phyloP scores from a whole-genome alignment of 495 filamentous ascomycete species.

The Penicillium manginii region DNA sequence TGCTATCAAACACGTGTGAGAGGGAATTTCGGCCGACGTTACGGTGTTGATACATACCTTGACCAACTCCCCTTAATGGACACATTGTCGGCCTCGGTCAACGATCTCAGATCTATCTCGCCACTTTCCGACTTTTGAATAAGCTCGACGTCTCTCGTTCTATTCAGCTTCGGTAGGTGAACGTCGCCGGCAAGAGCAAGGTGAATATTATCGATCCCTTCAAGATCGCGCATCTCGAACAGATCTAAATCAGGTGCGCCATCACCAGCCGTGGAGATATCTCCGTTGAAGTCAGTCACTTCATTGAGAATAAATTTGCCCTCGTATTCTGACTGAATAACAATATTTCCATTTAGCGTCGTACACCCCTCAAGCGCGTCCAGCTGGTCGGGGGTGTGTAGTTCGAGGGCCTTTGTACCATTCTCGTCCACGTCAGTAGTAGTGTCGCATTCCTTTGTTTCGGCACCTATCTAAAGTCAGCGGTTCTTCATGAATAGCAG shows the following conservation, averaged over 20 bases:
- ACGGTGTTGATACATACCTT: neutral
- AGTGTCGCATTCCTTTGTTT: neutral
- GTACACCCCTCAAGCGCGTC: slow-evolving; percentile 5
- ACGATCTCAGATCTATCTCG: neutral
- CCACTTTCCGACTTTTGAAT: slow-evolving; percentile 1
- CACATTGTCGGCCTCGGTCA: slow-evolving; percentile 3
- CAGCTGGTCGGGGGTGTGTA: slow-evolving; percentile 6
- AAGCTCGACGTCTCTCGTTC: neutral
- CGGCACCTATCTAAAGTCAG: neutral
- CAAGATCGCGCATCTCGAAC: neutral
- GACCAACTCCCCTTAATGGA: slow-evolving; percentile 1
- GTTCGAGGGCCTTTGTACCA: neutral
- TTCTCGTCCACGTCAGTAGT: neutral
- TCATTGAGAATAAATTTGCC: slow-evolving; percentile 3
- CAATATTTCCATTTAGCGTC: neutral
- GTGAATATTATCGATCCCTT: neutral
- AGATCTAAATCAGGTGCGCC: neutral
- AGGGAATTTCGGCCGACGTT: neutral
- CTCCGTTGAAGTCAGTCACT: slow-evolving; percentile 1
- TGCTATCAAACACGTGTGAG: neutral
- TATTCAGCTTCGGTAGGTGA: neutral
- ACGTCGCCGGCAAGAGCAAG: neutral
- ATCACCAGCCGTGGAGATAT: slow-evolving; percentile 1
- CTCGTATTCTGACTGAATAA: slow-evolving; percentile 2
- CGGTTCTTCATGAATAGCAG: neutral